These are phyloP conservation scores for Trichoderma koningii DNA, from an alignment of 2,329 filamentous ascomycete genomes.

Conservation along the genomic window DNA sequence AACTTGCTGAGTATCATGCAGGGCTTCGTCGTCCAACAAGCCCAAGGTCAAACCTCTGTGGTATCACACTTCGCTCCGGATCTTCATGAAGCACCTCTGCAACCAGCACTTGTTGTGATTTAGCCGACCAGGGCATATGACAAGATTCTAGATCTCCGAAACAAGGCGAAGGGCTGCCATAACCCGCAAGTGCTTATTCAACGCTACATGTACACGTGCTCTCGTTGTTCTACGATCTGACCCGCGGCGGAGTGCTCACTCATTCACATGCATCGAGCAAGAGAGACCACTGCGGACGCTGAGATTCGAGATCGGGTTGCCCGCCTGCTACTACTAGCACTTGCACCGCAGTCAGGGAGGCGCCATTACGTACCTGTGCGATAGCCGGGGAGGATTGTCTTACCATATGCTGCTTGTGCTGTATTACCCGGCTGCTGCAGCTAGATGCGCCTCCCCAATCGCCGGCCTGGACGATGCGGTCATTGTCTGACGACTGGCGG, in stretches of 20 bases:
- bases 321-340: neutral
- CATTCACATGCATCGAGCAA: neutral
- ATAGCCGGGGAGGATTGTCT: conserved; percentile 21
- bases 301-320: conserved; percentile 18
- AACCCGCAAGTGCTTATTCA: neutral
- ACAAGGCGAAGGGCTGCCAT: neutral
- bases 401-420: too few relatives aligned
- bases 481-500: conserved; percentile 21
- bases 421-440: neutral
- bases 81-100: too few relatives aligned
- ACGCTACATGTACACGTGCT: conserved; percentile 16
- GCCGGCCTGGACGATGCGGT: conserved; percentile 9
- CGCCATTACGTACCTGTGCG: conserved; percentile 19
- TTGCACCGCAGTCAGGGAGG: neutral
- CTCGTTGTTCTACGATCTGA: conserved; percentile 10
- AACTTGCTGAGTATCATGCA: neutral
- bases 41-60: neutral
- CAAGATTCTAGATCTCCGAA: conserved; percentile 12
- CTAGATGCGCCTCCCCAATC: conserved; percentile 14
- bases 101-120: neutral
- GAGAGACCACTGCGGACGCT: neutral
- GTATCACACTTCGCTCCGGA: neutral
- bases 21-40: neutral
- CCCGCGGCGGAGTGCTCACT: neutral
- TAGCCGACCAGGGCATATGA: neutral